Base-by-base conservation (phyloP, 495 filamentous ascomycete genomes). In the Paragyromitra xinjiangensis region DNA sequence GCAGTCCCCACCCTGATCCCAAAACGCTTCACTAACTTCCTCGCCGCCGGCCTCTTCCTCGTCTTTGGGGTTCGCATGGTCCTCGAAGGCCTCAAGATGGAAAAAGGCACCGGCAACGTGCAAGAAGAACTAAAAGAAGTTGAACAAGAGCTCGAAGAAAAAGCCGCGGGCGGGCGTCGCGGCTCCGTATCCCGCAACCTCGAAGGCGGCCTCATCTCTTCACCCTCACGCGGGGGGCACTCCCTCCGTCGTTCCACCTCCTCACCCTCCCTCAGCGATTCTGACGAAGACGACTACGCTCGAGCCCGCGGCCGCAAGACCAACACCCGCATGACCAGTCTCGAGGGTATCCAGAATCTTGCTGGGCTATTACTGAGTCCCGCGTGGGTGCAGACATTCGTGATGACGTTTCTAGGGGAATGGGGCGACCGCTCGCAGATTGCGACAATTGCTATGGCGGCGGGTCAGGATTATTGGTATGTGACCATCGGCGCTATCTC, bases 361-460 rank as follows among this genome's bases (percentile, higher is more conserved):
- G 88, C 94, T 61, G 93, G 93, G 4, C 86, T 99, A 8, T 86
- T 99, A 2, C 87, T 99, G 19, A 96, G 92, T 82, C 95, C 95
- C 2, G 95, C 94, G 0, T 99, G 95, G 95, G 95, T 99, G 14
- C 95, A 99, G 84, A 99, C 96, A 5, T 99, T 99, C 83, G 90
- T 94, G 75, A 99, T 99, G 95, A 99, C 95, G 3, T 99, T 99
- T 85, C 85, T 99, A 39, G 95, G 95, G 9, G 95, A 99, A 84
- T 98, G 96, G 95, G 95, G 95, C 61, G 95, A 99, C 82, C 90
- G 95, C 73, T 96, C 93, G 82, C 95, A 99, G 84, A 99, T 99
- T 81, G 96, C 95, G 16, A 99, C 95, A 6, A 97, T 99, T 81
- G 95, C 95, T 50, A 99, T 99, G 95, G 96, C 95, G 59, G 95